Conservation (phyloP, 306 rosid species). For the Acacia crassicarpa region DNA sequence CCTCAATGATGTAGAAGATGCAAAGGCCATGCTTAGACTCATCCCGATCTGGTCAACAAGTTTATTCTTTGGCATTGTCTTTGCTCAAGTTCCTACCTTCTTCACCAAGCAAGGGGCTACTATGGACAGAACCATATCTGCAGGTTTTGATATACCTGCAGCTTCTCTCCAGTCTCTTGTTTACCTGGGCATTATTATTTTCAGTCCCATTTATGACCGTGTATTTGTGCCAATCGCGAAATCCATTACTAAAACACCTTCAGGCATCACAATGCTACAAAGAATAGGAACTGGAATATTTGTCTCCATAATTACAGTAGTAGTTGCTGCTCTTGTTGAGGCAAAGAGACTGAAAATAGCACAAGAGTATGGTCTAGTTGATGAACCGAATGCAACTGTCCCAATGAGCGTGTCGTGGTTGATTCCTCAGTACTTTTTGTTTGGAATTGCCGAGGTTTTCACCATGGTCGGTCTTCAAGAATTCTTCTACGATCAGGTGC, state of each 20-base stretch:
- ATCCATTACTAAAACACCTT: constrained; percentile 36
- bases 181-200: background rate
- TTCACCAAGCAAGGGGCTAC: constrained; percentile 6
- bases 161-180: background rate
- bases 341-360: constrained; percentile 53
- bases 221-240: background rate
- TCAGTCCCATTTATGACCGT: background rate
- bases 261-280: constrained; percentile 46
- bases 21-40: constrained; percentile 47
- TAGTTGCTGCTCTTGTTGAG: constrained; percentile 61
- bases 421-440: background rate
- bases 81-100: constrained; percentile 42
- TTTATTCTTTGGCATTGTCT: constrained; percentile 31
- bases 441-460: background rate
- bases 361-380: constrained; percentile 45
- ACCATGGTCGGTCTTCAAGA: background rate
- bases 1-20: constrained; percentile 45
- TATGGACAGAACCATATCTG: constrained; percentile 32
- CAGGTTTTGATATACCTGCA: constrained; percentile 30
- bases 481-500: background rate
- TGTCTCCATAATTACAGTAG: constrained; percentile 29
- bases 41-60: constrained; percentile 44
- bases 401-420: constrained; percentile 30
- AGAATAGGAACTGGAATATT: constrained; percentile 1
- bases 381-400: constrained; percentile 46